Conservation (phyloP, 768 basidiomycete species). For the Tylopilus sp. region DNA sequence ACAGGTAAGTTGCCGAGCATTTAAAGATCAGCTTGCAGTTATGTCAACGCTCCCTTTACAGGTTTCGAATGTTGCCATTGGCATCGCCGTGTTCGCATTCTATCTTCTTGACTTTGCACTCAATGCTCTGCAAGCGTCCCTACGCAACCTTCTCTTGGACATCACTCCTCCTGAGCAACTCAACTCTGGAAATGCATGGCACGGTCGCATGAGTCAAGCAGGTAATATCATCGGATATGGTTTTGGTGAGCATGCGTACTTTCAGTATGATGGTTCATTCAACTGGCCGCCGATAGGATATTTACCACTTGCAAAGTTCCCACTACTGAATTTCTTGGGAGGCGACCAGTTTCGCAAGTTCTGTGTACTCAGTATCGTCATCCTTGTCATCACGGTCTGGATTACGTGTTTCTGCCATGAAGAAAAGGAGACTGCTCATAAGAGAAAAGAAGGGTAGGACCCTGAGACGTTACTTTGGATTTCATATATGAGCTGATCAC, state of each 20-base stretch:
- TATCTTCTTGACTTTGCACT: conserved; percentile 96
- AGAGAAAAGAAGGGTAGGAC: conserved; percentile 41
- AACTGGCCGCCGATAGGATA: conserved; percentile 52
- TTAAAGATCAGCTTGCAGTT: neutral
- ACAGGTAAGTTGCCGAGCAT: conserved; percentile 41
- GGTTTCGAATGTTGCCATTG: conserved; percentile 72
- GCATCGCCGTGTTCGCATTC: conserved; percentile 84
- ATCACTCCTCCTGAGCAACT: conserved; percentile 86
- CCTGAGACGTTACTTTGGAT: conserved; percentile 3
- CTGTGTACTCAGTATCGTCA: conserved; percentile 78
- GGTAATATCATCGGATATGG: conserved; percentile 95
- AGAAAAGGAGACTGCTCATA: conserved; percentile 63
- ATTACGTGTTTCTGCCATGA: conserved; percentile 85
- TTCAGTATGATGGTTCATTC: neutral
- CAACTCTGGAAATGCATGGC: conserved; percentile 96
- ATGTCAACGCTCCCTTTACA: conserved; percentile 31
- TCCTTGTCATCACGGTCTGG: conserved; percentile 79
- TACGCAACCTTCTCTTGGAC: conserved; percentile 92
- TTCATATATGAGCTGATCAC: conserved; percentile 1
- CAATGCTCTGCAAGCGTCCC: conserved; percentile 90
- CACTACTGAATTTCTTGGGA: conserved; percentile 75
- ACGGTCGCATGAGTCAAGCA: conserved; percentile 93
- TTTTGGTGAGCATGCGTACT: conserved; percentile 54
- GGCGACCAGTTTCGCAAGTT: conserved; percentile 96
- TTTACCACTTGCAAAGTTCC: conserved; percentile 78